A percentile compares a stretch with the other conserved stretches of the same genome.
Evolutionary conservation across 148 eudicot species (phyloP).

Genomic region (Rheum nobile): DNA sequence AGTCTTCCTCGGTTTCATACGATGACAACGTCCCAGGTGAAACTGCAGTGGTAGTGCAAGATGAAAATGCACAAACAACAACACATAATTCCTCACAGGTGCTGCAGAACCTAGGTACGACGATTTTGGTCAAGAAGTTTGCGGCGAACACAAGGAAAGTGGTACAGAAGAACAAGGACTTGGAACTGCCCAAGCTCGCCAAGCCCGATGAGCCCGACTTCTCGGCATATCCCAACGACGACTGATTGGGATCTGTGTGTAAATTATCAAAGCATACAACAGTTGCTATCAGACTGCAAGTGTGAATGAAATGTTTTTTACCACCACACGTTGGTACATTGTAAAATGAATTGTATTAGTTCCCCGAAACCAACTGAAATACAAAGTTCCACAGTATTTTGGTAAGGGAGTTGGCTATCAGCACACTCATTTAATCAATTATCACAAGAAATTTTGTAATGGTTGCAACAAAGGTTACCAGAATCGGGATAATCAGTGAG

Average conservation of each 20-base stretch:
- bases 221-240: slow-evolving; percentile 53
- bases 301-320: too few relatives aligned
- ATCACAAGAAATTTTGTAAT: too few relatives aligned
- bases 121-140: slow-evolving; percentile 62
- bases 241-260: slow-evolving; percentile 5
- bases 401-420: too few relatives aligned
- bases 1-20: not conserved
- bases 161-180: slow-evolving; percentile 40
- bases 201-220: slow-evolving; percentile 93
- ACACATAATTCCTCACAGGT: slow-evolving; percentile 26
- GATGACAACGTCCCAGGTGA: slow-evolving; percentile 13
- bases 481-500: too few relatives aligned
- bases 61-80: slow-evolving; percentile 3
- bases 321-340: too few relatives aligned
- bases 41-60: slow-evolving; percentile 12
- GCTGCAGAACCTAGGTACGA: slow-evolving; percentile 42
- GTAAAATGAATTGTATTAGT: too few relatives aligned
- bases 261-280: not conserved
- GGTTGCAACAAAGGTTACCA: too few relatives aligned
- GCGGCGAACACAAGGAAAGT: slow-evolving; percentile 79
- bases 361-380: too few relatives aligned
- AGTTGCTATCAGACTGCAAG: too few relatives aligned
- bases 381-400: too few relatives aligned
- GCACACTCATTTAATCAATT: too few relatives aligned
- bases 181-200: slow-evolving; percentile 40